phyloP scores from a whole-genome alignment of 73 alveolate species.

The Tetrahymena elliotti region DNA sequence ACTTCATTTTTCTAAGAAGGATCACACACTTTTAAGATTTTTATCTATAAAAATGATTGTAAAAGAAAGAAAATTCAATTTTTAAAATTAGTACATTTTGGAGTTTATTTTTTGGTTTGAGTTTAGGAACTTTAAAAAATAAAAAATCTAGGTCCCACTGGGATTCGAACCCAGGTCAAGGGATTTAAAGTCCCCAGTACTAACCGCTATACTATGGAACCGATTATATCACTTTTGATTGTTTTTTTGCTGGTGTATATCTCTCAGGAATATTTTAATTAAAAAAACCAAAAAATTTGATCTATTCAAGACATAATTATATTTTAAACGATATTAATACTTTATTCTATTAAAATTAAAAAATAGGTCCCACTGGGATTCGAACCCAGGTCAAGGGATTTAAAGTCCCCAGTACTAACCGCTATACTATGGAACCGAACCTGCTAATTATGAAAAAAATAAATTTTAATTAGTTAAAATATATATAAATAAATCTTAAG shows the following conservation, averaged over 20 bases:
- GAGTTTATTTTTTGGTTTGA: too few relatives aligned
- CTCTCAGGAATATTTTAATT: neutral
- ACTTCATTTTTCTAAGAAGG: too few relatives aligned
- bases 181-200: conserved; percentile 2
- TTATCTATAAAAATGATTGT: too few relatives aligned
- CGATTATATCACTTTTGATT: neutral
- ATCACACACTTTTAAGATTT: too few relatives aligned
- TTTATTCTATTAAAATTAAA: neutral
- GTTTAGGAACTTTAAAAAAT: too few relatives aligned
- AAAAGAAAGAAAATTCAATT: too few relatives aligned
- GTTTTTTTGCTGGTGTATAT: neutral
- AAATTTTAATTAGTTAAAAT: neutral
- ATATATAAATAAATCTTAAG: neutral
- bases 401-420: conserved; percentile 2
- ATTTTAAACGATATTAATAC: too few relatives aligned
- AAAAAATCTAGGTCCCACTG: neutral
- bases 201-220: neutral
- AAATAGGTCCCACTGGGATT: neutral
- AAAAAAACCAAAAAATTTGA: too few relatives aligned
- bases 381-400: conserved; percentile 4
- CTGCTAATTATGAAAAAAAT: neutral
- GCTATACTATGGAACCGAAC: neutral
- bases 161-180: conserved; percentile 4
- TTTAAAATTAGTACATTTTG: too few relatives aligned
- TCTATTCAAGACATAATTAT: too few relatives aligned